Base-by-base conservation (phyloP, 2,329 filamentous ascomycete genomes). In the Fusarium fracticaudum region DNA sequence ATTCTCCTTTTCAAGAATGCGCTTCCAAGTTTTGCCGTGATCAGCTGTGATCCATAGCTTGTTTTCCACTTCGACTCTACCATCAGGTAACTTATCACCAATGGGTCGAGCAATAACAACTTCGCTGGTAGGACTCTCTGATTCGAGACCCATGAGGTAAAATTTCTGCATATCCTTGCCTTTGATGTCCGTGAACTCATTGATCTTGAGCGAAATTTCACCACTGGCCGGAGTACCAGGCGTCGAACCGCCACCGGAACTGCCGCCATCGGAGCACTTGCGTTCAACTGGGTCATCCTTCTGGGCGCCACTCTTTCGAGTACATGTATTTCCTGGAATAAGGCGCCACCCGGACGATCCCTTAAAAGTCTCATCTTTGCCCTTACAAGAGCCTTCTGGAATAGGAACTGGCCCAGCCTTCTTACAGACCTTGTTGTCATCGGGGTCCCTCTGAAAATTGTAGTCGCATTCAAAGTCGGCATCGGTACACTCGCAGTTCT, bases 381-480 rank as follows among this genome's bases (percentile, higher is more conserved):
- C 81, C 79, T 93, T 90, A 83, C 96, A 99, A 35, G 89, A 88
- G 13, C 90, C 94, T 53, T 93, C 88, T 1, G 95, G 95, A 5
- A 91, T 85, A 6, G 86, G 81, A 48, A 97, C 81, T 7, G 89
- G 85, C 0, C 90, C 91, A 33, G 87, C 89, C 13, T 89, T 87
- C 31, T 91, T 86, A 80, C 96, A 98, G 71, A 92, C 87, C 57
- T 89, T 89, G 60, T 89, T 87, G 71, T 96, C 90, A 8, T 89
- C 86, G 41, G 87, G 87, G 64, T 87, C 87, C 76, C 90, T 89
- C 67, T 91, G 85, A 80, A 98, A 98, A 82, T 97, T 97, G 86
- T 93, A 98, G 80, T 98, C 96, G 81, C 96, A 99, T 84, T 99
- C 96, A 81, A 97, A 99, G 81, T 99, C 97, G 40, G 87, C 86